Evolutionary conservation across 345 rosid species (phyloP), one percentile per base, ranked within the genome.

Genomic region (Laguncularia racemosa): DNA sequence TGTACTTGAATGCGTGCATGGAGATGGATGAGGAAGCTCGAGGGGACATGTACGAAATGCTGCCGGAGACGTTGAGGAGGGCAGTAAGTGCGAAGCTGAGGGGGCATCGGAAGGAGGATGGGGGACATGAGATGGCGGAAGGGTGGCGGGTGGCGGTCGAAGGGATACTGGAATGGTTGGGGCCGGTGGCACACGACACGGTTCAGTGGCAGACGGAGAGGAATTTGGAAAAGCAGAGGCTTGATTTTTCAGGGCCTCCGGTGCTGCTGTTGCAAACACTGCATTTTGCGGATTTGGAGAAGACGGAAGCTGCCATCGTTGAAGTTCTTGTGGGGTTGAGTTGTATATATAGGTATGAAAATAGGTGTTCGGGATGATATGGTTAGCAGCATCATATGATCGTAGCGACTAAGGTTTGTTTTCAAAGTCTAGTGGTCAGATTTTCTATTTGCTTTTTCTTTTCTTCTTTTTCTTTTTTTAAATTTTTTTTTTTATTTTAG

Each of bases 291-390:
- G 79, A 82, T 17, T 48, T 75, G 67, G 81, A 79, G 79, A 82
- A 79, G 67, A 71, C 79, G 50, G 84, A 82, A 80, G 82, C 74
- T 1, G 79, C 81, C 26, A 71, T 82, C 40, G 80, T 65, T 2
- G 81, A 82, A 55, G 69, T 82, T 21, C 69, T 82, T 60, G 82
- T 82, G 16, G 84, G 84, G 14, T 68, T 82, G 67, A 82, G 81
- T 53, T 75, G 63, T 60, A 63, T 79, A 46, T 68, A 53, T 62
- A 73, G 57, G 51, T 73, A 58, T 26, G 73, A 76, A 68, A 65
- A 61, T 46, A 44, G n/a, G 28, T 43, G 20, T 56, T n/a, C 3
- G 43, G 17, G 60, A 56, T 13, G 21, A 56, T 20, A 14, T 40
- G 43, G 6, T 45, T 20, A 11, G 53, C 51, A 14, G 13, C 57